phyloP scores from a whole-genome alignment of 2,329 filamentous ascomycete species.

The Endoconidiophora laricicola region DNA sequence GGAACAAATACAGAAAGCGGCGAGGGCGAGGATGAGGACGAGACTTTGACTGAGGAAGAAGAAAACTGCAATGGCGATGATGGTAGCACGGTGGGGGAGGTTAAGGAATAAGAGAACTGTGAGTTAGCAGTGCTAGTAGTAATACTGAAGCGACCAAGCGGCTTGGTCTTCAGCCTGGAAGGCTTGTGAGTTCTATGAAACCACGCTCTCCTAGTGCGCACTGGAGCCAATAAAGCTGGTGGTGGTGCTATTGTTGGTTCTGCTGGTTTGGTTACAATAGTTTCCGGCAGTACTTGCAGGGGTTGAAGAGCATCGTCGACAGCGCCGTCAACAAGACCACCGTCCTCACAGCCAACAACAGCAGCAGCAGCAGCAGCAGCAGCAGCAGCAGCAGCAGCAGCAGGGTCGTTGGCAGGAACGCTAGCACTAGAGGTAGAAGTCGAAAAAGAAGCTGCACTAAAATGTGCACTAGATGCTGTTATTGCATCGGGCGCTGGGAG shows the following conservation, averaged over 20 bases:
- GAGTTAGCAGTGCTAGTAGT: neutral
- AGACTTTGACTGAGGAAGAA: neutral
- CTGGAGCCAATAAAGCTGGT: too few relatives aligned
- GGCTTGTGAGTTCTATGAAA: slow-evolving; percentile 1
- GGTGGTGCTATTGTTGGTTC: too few relatives aligned
- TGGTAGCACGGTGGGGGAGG: slow-evolving; percentile 3
- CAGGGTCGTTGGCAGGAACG: neutral
- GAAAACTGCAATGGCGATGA: slow-evolving; percentile 5
- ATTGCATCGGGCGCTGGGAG: neutral
- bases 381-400: neutral
- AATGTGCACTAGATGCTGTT: neutral
- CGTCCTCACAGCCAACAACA: neutral
- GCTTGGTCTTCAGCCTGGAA: neutral
- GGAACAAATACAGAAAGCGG: neutral
- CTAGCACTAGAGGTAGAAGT: neutral
- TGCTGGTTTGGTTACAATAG: too few relatives aligned
- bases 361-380: neutral
- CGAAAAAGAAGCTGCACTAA: neutral
- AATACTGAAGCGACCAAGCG: neutral
- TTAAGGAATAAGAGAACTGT: slow-evolving; percentile 1
- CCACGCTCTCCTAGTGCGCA: slow-evolving; percentile 1
- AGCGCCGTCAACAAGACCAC: too few relatives aligned
- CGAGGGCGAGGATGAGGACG: neutral
- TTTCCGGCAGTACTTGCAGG: too few relatives aligned
- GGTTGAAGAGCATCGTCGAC: too few relatives aligned